Base-by-base conservation (phyloP, 495 filamentous ascomycete species). In the Glonium stellatum region DNA sequence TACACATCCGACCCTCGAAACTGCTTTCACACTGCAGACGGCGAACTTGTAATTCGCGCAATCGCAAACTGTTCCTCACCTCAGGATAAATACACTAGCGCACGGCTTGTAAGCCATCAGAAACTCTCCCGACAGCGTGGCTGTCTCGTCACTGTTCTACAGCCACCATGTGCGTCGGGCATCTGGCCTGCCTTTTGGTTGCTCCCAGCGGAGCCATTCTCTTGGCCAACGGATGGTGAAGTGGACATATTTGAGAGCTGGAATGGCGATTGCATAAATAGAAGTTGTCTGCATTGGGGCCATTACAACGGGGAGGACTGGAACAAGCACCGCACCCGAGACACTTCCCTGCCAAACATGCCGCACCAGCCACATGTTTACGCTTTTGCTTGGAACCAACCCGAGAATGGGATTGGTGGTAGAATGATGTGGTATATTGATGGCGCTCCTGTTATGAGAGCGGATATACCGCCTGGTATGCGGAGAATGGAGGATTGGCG, bases 101-200 rank as follows among this genome's bases (percentile, higher is more conserved):
- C 76, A 15, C 70, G 76, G 1, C 67, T 78, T 41, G 72, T 70
- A 5, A 70, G 65, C 37, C 62, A 72, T 31, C 67, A 72, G 42
- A 72, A 68, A 13, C 71, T 78, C 18, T 63, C 56, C n/a, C 65
- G 74, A 0, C 68, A 70, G 15, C 69, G 70, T 31, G 76, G 76
- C 39, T 74, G 56, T 41, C 55, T 77, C 15, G 69, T 64, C 12
- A 74, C 69, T 1, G 67, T 59, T 8, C 59, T 76, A 0, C 64
- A 60, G 0, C 56, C 73, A 0, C 76, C 76, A 2, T 75, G 70
- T 57, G 75, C 75, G n/a, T 53, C 63, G 13, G 75, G 76, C 0
- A 74, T 78, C 18, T 75, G 73, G 73, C 76, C 75, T 1, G 76
- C 76, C 1, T 76, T 74, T 56, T 78, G 76, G 76, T 66, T 77